These are phyloP conservation scores for Fagopyrum homotropicum DNA, from an alignment of 148 eudicot species.

Conservation along the genomic window DNA sequence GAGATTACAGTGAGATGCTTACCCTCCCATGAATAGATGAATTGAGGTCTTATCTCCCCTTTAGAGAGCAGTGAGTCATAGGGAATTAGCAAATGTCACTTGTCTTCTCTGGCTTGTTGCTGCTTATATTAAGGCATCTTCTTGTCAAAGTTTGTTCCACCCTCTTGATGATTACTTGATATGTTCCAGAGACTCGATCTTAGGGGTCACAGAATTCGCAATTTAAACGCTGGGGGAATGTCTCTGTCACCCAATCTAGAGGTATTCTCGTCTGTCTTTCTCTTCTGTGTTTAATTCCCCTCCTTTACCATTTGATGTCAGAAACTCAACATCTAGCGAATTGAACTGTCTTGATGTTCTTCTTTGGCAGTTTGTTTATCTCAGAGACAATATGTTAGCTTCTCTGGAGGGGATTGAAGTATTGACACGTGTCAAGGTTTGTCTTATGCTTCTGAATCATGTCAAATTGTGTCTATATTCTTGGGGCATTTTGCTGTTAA, in stretches of 20 bases:
- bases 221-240: conserved; percentile 53
- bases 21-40: background rate
- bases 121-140: background rate
- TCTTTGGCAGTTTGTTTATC: conserved; percentile 86
- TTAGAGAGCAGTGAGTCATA: background rate
- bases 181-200: conserved; percentile 83
- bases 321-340: conserved; percentile 4
- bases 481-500: background rate
- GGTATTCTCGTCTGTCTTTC: conserved; percentile 35
- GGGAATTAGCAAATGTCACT: background rate
- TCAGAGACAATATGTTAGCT: conserved; percentile 86
- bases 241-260: conserved; percentile 71
- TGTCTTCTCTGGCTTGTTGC: conserved; percentile 1
- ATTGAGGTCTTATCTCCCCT: background rate
- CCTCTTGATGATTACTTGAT: conserved; percentile 14
- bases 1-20: background rate
- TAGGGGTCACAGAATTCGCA: conserved; percentile 80
- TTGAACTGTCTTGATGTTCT: conserved; percentile 9
- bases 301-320: conserved; percentile 10
- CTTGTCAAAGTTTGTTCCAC: background rate
- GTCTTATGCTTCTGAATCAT: conserved; percentile 16
- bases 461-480: background rate
- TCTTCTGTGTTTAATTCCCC: conserved; percentile 11
- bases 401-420: conserved; percentile 84
- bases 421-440: conserved; percentile 83